phyloP scores from a whole-genome alignment of 2,329 filamentous ascomycete genomes.

The Penicillium sp. region DNA sequence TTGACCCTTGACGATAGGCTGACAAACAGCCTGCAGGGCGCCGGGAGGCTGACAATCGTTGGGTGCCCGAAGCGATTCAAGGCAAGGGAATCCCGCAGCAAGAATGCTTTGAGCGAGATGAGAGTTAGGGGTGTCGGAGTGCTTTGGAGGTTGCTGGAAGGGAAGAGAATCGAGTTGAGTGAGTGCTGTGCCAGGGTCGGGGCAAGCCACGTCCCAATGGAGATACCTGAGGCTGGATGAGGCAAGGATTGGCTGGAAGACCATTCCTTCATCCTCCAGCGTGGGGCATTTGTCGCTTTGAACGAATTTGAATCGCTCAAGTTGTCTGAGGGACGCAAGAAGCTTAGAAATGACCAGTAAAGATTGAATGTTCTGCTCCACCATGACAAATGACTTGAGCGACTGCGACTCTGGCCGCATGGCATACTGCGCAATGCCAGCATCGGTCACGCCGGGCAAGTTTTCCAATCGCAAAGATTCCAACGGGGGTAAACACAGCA shows the following conservation, averaged over 20 bases:
- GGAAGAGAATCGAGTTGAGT: conserved; percentile 43
- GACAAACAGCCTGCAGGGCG: conserved; percentile 49
- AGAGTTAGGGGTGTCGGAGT: conserved; percentile 44
- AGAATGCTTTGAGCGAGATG: conserved; percentile 51
- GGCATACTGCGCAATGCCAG: conserved; percentile 57
- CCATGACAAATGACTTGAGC: conserved; percentile 54
- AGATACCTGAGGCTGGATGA: conserved; percentile 56
- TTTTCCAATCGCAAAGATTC: conserved; percentile 60
- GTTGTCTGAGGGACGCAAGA: conserved; percentile 49
- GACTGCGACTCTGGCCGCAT: conserved; percentile 50
- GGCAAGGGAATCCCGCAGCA: conserved; percentile 45
- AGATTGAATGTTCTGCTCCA: conserved; percentile 59
- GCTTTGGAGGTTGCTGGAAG: conserved; percentile 39
- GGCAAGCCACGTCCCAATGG: conserved; percentile 60
- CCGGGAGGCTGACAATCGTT: conserved; percentile 50
- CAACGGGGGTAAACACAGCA: conserved; percentile 58
- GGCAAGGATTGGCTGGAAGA: conserved; percentile 54
- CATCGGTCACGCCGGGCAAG: conserved; percentile 60
- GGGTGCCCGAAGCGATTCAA: conserved; percentile 47
- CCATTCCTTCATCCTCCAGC: conserved; percentile 45
- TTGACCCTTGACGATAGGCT: conserved; percentile 42
- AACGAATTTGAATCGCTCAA: conserved; percentile 57
- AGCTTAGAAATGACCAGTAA: conserved; percentile 58
- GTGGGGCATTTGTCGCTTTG: conserved; percentile 55
- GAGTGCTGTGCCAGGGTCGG: conserved; percentile 41